Base-by-base conservation (phyloP, 148 eudicot species). In the Diospyros kaki region DNA sequence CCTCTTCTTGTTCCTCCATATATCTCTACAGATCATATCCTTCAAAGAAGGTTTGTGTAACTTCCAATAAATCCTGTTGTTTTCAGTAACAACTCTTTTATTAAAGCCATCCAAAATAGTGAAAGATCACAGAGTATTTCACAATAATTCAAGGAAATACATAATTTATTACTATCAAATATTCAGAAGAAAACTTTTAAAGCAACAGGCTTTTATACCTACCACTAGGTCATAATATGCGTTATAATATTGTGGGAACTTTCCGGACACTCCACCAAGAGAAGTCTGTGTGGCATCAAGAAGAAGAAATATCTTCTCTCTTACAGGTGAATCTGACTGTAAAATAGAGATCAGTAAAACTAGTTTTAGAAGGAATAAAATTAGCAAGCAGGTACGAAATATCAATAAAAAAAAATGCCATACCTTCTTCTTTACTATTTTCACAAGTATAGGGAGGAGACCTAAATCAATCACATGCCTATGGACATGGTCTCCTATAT, bases 241-340 rank as follows among this genome's bases (percentile, higher is more conserved):
- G 55, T 86, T 74, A 80, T 95, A 95, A 84, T 95, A 92, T 66
- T 95, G 91, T 76, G 99, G 99, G 75, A 88, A 95, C 81, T 78
- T 88, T 77, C 96, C 97, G 58, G 92, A 85, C 61, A 84, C 87
- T 81, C 97, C 97, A 73, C 99, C 99, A 71, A 92, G 80, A 59
- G 99, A 89, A 67, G 97, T 92, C 74, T 92, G 97, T 64, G 99
- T 93, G 18, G 99, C 99, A 89, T 95, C 99, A 78, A 95, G 83
- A 78, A 95, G 96, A 80, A 90, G 97, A 81, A 95, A 95, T 79
- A 91, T 88, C 80, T 86, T 95, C 84, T 95, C 99, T 72, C 99
- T 89, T 55, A 95, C 90, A 15, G 94, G 96, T 43, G 75, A 79
- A 62, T 92, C 97, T 18, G 99, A 87, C 99, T 95, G 90, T 72